Conservation (phyloP, 2,329 filamentous ascomycete species). For the Aspergillus tamarii region DNA sequence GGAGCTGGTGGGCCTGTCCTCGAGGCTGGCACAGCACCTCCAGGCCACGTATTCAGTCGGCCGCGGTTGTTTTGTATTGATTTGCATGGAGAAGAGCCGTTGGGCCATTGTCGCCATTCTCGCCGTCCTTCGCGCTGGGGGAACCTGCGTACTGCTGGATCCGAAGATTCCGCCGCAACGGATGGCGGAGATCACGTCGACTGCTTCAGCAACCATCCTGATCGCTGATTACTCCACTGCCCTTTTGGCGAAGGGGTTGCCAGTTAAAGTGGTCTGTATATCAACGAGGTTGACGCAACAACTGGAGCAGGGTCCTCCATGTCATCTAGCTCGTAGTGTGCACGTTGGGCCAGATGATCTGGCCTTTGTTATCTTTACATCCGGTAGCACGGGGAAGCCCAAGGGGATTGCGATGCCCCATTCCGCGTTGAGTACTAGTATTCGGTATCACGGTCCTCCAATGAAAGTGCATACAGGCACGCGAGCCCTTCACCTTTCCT, state of each 20-base stretch:
- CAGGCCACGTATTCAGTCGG: neutral
- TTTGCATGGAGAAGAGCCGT: slow-evolving; percentile 3
- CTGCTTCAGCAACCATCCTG: too few species aligned
- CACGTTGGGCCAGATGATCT: too few species aligned
- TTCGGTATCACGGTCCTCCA: slow-evolving; percentile 47
- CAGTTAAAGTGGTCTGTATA: too few species aligned
- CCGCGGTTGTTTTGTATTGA: neutral
- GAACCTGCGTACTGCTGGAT: neutral
- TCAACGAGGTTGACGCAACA: neutral
- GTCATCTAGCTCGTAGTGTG: too few species aligned
- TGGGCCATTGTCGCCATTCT: slow-evolving; percentile 1
- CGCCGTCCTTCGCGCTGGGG: neutral
- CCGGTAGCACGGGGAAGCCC: slow-evolving; percentile 53
- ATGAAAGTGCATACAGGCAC: neutral
- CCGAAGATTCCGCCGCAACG: neutral
- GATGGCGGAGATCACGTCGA: neutral
- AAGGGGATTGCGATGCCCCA: neutral
- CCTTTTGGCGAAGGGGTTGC: too few species aligned
- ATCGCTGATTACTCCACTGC: too few species aligned
- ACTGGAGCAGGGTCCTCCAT: neutral
- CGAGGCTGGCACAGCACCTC: neutral
- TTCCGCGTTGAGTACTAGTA: slow-evolving; percentile 53
- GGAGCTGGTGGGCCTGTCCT: neutral
- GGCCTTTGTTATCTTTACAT: slow-evolving; percentile 58
- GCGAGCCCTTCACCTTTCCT: slow-evolving; percentile 58